Evolutionary conservation across 2,329 filamentous ascomycete species (phyloP), one percentile per base, ranked within the genome.

Genomic region (Penicillium corylophilum): DNA sequence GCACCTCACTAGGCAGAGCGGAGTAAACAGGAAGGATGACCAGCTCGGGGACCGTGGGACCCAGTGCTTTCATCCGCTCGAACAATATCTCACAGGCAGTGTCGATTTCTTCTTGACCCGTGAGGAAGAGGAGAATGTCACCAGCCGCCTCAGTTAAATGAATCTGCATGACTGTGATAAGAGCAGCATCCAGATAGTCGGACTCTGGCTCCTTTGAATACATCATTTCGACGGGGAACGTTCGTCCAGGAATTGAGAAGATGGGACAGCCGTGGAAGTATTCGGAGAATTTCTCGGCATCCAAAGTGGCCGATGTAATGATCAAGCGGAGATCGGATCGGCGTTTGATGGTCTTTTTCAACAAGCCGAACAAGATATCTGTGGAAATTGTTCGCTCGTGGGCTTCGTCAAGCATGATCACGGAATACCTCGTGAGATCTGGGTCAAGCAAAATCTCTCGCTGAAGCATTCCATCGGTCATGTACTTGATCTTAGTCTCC

Each of bases 141-240:
- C 94, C 94, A 16, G 86, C 82, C 6, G 92, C 90, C 65, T 99
- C 94, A 1, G 88, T 94, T 16, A 99, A 76, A 69, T 99, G 94
- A 48, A 99, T 97, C 67, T 97, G 90, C 93, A 99, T 96, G 43
- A 96, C 91, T 0, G 94, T 97, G 13, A 92, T 88, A n/a, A 99
- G 78, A 0, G 94, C 91, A 1, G 92, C 86, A 69, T 97, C 94
- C 13, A 99, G 78, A 63, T 99, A 99, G 68, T 99, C 95, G 0
- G 89, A 91, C 68, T 97, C 94, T 0, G 95, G 94, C 66, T 99
- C 94, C 50, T 89, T 83, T 2, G 90, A 95, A 72, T 97, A 99
- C 72, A 99, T 87, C 49, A 97, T 86, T 72, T 97, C 94, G 26
- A 99, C 94, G 0, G 95, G 94, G 75, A 87, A 99, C 0, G 94